Conservation (phyloP, 768 basidiomycete species). For the Mycena filopes region DNA sequence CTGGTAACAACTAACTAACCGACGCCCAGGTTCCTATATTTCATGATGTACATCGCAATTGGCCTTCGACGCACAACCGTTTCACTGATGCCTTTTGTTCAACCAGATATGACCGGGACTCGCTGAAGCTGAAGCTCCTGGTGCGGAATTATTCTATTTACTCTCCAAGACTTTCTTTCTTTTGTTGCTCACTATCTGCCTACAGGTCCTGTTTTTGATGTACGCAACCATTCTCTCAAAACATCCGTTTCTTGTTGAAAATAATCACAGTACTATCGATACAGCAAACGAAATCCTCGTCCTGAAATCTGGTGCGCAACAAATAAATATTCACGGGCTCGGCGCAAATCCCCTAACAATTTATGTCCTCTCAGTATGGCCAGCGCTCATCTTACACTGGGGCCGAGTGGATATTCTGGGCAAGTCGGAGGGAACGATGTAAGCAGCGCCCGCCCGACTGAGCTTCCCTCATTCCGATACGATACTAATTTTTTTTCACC, state of each 20-base stretch:
- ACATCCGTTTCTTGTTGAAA: too few species aligned
- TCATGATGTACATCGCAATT: conserved; percentile 8
- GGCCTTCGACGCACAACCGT: neutral
- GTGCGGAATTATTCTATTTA: neutral
- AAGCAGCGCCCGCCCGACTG: neutral
- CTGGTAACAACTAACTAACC: neutral
- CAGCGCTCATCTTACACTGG: conserved; percentile 21
- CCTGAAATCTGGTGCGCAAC: conserved; percentile 6
- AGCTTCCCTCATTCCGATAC: neutral
- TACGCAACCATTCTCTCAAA: neutral
- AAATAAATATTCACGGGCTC: neutral
- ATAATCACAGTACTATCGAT: neutral
- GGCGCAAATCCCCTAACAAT: neutral
- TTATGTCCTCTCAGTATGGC: conserved; percentile 12
- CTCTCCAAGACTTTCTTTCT: too few species aligned
- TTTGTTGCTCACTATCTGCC: neutral
- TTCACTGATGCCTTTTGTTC: neutral
- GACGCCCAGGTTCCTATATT: conserved; percentile 13
- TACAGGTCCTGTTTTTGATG: conserved; percentile 19
- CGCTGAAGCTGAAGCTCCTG: conserved; percentile 16
- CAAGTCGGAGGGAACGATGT: conserved; percentile 23
- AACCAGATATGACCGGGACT: conserved; percentile 15
- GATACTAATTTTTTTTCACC: neutral
- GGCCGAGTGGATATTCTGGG: conserved; percentile 16
- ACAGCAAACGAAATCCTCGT: conserved; percentile 23